These are phyloP conservation scores for Solanum hybrid DNA, from an alignment of 305 asterid species.

Conservation along the genomic window DNA sequence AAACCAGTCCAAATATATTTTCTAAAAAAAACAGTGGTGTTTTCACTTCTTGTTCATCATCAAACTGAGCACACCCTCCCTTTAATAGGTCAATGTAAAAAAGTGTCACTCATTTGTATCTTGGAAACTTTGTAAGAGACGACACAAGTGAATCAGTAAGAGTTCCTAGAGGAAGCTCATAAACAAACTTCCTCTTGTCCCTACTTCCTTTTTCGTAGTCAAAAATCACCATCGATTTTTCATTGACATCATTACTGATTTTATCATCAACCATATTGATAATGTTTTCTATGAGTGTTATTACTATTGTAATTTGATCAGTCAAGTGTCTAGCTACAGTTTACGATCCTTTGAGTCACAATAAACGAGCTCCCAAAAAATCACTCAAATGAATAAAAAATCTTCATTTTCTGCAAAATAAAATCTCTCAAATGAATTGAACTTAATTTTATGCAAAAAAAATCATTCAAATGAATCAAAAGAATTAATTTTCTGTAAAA, in stretches of 20 bases:
- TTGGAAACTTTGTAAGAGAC: too few relatives aligned
- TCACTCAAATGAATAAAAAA: background rate
- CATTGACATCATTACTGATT: background rate
- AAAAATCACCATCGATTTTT: too few relatives aligned
- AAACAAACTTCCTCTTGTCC: background rate
- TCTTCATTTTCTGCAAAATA: background rate
- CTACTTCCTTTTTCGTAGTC: too few relatives aligned
- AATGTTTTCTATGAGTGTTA: background rate
- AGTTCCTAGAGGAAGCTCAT: background rate
- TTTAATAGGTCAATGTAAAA: background rate
- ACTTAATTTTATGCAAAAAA: background rate
- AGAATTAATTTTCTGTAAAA: too few relatives aligned
- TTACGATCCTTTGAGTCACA: background rate
- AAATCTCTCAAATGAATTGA: too few relatives aligned
- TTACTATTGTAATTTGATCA: too few relatives aligned
- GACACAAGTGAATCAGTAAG: background rate
- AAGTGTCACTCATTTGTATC: background rate
- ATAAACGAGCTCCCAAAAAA: too few relatives aligned
- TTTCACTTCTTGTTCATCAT: background rate
- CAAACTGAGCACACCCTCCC: background rate
- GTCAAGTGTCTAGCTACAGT: background rate
- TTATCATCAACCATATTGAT: background rate
- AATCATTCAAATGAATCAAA: too few relatives aligned
- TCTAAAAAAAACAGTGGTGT: too few relatives aligned
- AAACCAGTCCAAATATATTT: too few relatives aligned